A percentile compares a stretch with the other conserved stretches of the same genome.
Evolutionary conservation across 805 yeast species (phyloP).

Genomic region (Sugiyamaella marilandica): DNA sequence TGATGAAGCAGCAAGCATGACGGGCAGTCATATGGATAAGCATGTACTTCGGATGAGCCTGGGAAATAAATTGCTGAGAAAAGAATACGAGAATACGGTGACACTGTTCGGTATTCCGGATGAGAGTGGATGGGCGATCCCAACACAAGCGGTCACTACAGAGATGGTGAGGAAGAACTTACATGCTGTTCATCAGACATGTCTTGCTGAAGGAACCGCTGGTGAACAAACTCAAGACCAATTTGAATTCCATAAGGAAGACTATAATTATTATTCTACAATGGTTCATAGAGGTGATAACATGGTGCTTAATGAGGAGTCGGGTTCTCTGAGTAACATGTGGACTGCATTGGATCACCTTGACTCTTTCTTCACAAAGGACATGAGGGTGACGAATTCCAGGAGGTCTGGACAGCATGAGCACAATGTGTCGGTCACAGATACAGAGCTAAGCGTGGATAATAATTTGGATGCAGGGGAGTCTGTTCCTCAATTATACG

Average conservation of each 20-base stretch:
- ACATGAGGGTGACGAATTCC: slow-evolving; percentile 23
- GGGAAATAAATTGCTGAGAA: slow-evolving; percentile 72
- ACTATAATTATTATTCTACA: slow-evolving; percentile 39
- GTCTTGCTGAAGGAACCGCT: slow-evolving; percentile 31
- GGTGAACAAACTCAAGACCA: slow-evolving; percentile 18
- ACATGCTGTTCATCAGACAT: slow-evolving; percentile 90
- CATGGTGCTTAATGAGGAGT: slow-evolving; percentile 42
- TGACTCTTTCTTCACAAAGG: slow-evolving; percentile 82
- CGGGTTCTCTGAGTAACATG: slow-evolving; percentile 79
- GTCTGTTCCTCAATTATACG: slow-evolving; percentile 73
- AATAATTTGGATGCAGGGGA: slow-evolving; percentile 51
- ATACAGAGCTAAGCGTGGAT: slow-evolving; percentile 51
- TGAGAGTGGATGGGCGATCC: slow-evolving; percentile 95
- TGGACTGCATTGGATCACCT: slow-evolving; percentile 88
- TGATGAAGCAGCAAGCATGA: slow-evolving; percentile 77
- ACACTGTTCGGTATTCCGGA: slow-evolving; percentile 93
- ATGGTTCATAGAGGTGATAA: slow-evolving; percentile 38
- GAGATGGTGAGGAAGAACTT: slow-evolving; percentile 87
- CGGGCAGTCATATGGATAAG: slow-evolving; percentile 86
- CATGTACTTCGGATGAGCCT: slow-evolving; percentile 88
- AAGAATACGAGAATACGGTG: slow-evolving; percentile 79
- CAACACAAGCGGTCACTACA: slow-evolving; percentile 90
- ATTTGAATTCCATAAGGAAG: slow-evolving; percentile 55
- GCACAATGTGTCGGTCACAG: slow-evolving; percentile 48
- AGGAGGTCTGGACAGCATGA: slow-evolving; percentile 24